Evolutionary conservation across 2,329 filamentous ascomycete genomes (phyloP), one percentile per base, ranked within the genome.

Genomic region (Exophiala dermatitidis): DNA sequence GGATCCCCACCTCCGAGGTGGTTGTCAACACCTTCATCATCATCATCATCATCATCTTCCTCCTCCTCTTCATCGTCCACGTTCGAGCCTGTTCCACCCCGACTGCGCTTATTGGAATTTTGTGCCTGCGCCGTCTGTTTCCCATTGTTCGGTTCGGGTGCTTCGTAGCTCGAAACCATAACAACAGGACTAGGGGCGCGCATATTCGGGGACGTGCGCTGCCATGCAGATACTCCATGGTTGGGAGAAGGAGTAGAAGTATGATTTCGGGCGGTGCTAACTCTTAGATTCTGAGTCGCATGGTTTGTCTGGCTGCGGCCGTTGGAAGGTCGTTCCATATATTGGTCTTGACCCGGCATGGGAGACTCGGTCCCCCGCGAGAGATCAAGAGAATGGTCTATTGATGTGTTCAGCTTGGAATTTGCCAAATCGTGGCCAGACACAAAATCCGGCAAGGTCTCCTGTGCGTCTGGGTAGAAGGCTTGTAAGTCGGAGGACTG

Each of bases 141-240:
- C 34, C n/a, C 33, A 7, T 30, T 30, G 19, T 48, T 42, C 30
- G 31, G 40, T 5, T 44, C 42, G 10, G 47, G 37, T 5, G 53
- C 32, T 32, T 57, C 57, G 44, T 61, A 58, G 34, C 49, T 71
- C 30, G 72, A 72, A 2, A 76, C 66, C 36, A 69, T 73, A 40
- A 76, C 68, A 32, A 72, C 68, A 8, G 74, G 74, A 52, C 74
- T 76, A 3, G 45, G 52, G n/a, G 53, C 48, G 2, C 49, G 48
- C 31, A 53, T 46, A 12, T 10, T 40, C 26, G 50, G 30, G 12
- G 49, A 30, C 5, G 50, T 19, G 8, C 10, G 37, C 9, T 52
- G 54, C 53, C 53, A 52, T 12, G 34, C 28, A 31, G 43, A 43
- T 12, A 48, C 49, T 40, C 43, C 48, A 19, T 57, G 45, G 41